Evolutionary conservation across 2,329 filamentous ascomycete species (phyloP).

Genomic region (Fusarium paranaense): DNA sequence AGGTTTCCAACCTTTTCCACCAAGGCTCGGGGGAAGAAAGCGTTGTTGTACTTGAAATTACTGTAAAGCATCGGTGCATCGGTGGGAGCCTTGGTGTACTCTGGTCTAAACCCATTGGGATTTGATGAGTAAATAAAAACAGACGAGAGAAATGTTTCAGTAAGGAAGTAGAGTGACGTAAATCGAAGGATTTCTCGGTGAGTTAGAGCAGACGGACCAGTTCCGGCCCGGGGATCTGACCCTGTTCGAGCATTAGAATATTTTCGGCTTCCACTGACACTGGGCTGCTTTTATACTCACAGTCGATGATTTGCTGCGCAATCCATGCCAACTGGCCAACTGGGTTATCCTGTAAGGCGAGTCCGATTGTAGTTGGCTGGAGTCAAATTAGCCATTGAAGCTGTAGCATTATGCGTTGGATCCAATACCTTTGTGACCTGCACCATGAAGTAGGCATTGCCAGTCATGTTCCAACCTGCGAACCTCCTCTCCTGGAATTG

Average conservation of each 20-base stretch:
- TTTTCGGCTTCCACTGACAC: background rate
- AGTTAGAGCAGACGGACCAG: conserved; percentile 28
- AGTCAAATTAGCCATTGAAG: background rate
- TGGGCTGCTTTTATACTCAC: conserved; percentile 12
- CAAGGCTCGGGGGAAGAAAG: conserved; percentile 25
- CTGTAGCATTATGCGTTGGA: background rate
- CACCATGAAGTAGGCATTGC: conserved; percentile 24
- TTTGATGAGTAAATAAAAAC: conserved; percentile 30
- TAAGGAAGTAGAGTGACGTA: conserved; percentile 42
- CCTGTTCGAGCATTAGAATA: background rate
- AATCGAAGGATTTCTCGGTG: conserved; percentile 35
- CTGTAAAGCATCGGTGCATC: conserved; percentile 31
- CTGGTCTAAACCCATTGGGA: conserved; percentile 13
- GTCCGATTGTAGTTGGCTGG: conserved; percentile 55
- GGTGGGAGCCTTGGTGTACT: conserved; percentile 23
- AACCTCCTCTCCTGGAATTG: conserved; percentile 1
- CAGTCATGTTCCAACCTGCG: conserved; percentile 4
- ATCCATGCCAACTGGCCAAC: conserved; percentile 57
- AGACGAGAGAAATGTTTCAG: conserved; percentile 37
- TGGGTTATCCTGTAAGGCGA: conserved; percentile 52
- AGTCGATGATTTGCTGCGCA: conserved; percentile 52
- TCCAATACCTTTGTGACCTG: background rate
- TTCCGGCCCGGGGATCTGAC: conserved; percentile 30
- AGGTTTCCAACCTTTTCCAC: conserved; percentile 30
- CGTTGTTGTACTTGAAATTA: conserved; percentile 36